A percentile compares a stretch with the other conserved stretches of the same genome.
Conservation (phyloP, 2,329 filamentous ascomycete species). For the Fusarium goolgardi region DNA sequence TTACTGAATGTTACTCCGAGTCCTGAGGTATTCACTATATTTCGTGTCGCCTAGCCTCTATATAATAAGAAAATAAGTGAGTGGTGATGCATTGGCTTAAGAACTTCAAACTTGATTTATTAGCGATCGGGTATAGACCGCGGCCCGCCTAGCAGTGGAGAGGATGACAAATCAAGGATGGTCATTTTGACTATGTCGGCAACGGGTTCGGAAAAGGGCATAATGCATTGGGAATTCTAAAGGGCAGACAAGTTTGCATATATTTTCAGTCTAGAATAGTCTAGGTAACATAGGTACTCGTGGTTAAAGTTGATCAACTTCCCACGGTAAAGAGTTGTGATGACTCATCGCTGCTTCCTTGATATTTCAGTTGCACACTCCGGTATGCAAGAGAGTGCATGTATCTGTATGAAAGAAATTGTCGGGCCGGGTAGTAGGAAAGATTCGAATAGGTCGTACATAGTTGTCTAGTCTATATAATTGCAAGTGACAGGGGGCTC, state of each 20-base stretch:
- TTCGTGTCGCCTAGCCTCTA: neutral
- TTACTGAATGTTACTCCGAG: neutral
- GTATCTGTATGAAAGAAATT: neutral
- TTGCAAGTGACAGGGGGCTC: neutral
- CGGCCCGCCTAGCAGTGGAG: conserved; percentile 5
- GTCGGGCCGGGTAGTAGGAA: neutral
- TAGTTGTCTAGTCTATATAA: neutral
- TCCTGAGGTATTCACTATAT: too few species aligned
- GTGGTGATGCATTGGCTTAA: neutral
- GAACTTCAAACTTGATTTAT: neutral
- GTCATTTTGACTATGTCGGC: neutral
- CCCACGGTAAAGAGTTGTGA: neutral
- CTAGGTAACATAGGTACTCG: neutral
- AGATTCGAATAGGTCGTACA: neutral
- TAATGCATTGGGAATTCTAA: neutral
- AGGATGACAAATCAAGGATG: conserved; percentile 4
- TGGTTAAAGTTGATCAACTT: neutral
- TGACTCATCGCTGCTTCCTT: neutral
- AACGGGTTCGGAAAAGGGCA: conserved; percentile 7
- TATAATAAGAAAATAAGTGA: neutral
- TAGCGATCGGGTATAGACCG: conserved; percentile 3
- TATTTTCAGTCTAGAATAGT: too few species aligned
- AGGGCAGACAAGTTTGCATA: neutral
- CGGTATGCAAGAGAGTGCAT: too few species aligned
- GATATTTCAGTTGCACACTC: neutral